These are phyloP conservation scores for Sclerotinia minor DNA, from an alignment of 2,329 filamentous ascomycete species.

Conservation along the genomic window DNA sequence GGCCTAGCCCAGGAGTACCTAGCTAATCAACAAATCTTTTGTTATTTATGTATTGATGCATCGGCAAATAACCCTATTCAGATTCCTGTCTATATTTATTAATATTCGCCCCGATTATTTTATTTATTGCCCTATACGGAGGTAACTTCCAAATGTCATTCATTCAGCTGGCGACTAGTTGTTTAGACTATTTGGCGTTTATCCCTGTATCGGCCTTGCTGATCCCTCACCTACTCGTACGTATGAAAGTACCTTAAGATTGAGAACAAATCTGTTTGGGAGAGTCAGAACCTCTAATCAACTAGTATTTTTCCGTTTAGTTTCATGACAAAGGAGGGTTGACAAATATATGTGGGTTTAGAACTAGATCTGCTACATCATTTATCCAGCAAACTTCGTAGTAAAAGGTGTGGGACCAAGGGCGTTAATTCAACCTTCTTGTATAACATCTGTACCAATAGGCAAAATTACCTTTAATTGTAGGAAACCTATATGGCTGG, in stretches of 20 bases:
- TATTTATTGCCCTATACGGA: not conserved
- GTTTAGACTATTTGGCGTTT: not conserved
- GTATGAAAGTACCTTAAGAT: not conserved
- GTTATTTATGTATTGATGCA: not conserved
- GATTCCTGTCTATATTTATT: not conserved
- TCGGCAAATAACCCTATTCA: not conserved
- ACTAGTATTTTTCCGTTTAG: not conserved
- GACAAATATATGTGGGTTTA: not conserved
- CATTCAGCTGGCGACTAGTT: constrained; percentile 20
- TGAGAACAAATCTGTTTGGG: not conserved
- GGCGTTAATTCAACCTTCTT: not conserved
- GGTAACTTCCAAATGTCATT: constrained; percentile 14
- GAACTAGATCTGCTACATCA: not conserved
- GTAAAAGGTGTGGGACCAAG: not conserved
- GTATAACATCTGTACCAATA: not conserved
- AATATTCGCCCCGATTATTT: not conserved
- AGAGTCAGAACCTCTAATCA: not conserved
- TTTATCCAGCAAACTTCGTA: not conserved
- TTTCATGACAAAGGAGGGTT: not conserved
- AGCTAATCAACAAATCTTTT: not conserved
- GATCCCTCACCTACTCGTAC: constrained; percentile 4
- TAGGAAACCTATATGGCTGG: not conserved
- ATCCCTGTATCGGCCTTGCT: not conserved
- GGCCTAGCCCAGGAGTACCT: constrained; percentile 4
- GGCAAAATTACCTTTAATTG: not conserved